These are phyloP conservation scores for Tagetes patula DNA, from an alignment of 129 eudicot genomes.

Conservation along the genomic window DNA sequence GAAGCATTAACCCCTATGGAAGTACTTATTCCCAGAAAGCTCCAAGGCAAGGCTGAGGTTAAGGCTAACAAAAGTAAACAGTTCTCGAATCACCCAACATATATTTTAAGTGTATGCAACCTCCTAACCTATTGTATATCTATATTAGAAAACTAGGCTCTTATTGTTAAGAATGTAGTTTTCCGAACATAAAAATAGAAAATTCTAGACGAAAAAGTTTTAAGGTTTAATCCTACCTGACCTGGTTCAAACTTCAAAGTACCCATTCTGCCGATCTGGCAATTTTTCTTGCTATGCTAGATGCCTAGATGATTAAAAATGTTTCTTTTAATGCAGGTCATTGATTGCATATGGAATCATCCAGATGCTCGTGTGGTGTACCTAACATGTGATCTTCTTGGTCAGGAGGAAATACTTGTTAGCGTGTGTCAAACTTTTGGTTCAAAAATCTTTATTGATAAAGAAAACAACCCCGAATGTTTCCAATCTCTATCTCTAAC, in stretches of 20 bases:
- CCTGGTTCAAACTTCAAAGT: not conserved
- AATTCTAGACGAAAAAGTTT: not conserved
- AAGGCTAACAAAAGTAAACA: not conserved
- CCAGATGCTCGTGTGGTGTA: constrained; percentile 69
- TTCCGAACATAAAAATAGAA: not conserved
- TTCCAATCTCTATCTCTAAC: constrained; percentile 50
- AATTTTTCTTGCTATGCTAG: not conserved
- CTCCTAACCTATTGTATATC: not conserved
- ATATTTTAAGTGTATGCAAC: not conserved
- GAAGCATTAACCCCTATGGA: no score
- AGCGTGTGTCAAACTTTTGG: constrained; percentile 73
- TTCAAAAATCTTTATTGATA: constrained; percentile 66
- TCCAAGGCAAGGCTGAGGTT: no score
- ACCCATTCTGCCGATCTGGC: not conserved
- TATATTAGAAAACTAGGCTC: not conserved
- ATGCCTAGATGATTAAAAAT: not conserved
- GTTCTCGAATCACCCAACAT: not conserved
- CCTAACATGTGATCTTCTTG: constrained; percentile 81
- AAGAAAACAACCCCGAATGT: constrained; percentile 55
- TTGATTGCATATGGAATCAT: constrained; percentile 87
- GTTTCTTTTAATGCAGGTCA: constrained; percentile 45
- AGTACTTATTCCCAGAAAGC: no score
- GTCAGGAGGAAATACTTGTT: constrained; percentile 80
- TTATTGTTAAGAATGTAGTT: not conserved
- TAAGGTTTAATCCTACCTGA: not conserved